Evolutionary conservation across 768 basidiomycete species (phyloP), one percentile per base, ranked within the genome.

Genomic region (Lactarius deliciosus): DNA sequence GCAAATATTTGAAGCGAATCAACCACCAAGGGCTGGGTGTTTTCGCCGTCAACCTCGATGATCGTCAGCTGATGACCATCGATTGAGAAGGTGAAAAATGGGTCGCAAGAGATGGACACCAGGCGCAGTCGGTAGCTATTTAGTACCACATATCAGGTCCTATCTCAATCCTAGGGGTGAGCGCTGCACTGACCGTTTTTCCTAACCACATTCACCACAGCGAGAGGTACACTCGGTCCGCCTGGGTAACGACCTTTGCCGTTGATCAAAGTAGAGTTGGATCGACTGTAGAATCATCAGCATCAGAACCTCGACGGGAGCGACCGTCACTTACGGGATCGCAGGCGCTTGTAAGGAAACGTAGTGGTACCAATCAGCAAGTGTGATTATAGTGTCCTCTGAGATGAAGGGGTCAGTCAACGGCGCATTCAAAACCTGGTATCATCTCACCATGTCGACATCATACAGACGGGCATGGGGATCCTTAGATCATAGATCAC

Each of bases 401-500:
- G 41, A 1, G 25, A 2, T 4, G 54, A 54, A 5, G 5, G 9
- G 7, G 50, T 5, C 15, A 3, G 18, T 47, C 22, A 3, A 25
- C 8, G 15, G 0, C 9, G 30, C 5, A 40, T 15, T 6, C 8
- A 28, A 30, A 1, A 25, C 50, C 1, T 16, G 3, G 8, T 2
- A 25, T 50, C 30, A 28, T 59, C 72, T 53, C 40, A 73, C 72
- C 73, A 54, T 75, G 53, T 75, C 74, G 5, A 73, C 55, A 47
- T 75, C 74, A 56, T 75, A 75, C 2, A 71, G 65, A 41, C 34
- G 5, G 3, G 16, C 36, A 45, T 72, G 68, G 7, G 73, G 74
- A 32, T 75, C 75, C 0, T 72, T 25, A 5, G 73, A 56, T 75
- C 74, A 57, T 75, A 74, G 0, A 75, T 61, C 3, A 75, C 69